Evolutionary conservation across 1,284 basidiomycete genomes (phyloP).

Genomic region (Melampsora americana): DNA sequence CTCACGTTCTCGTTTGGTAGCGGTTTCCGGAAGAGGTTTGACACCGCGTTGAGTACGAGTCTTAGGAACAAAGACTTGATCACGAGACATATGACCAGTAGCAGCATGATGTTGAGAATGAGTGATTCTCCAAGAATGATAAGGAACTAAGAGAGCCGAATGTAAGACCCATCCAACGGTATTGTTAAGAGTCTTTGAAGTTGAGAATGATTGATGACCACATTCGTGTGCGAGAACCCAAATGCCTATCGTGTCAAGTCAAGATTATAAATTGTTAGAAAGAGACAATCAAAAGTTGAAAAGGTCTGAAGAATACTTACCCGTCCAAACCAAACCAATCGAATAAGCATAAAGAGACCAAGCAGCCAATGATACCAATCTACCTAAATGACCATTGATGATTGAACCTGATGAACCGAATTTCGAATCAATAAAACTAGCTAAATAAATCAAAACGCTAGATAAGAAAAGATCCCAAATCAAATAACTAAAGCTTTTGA

Average conservation of each 20-base stretch:
- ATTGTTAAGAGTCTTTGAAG: slow-evolving; percentile 89
- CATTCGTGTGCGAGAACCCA: slow-evolving; percentile 50
- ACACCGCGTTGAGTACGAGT: slow-evolving; percentile 73
- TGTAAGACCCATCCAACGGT: slow-evolving; percentile 89
- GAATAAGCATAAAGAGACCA: slow-evolving; percentile 81
- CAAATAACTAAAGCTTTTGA: slow-evolving; percentile 78
- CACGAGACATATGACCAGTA: slow-evolving; percentile 88
- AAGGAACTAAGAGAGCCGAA: slow-evolving; percentile 88
- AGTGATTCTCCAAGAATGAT: slow-evolving; percentile 95
- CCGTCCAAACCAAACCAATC: slow-evolving; percentile 84
- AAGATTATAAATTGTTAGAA: slow-evolving; percentile 49
- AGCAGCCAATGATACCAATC: slow-evolving; percentile 65
- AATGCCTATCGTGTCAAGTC: background rate
- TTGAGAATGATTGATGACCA: slow-evolving; percentile 95
- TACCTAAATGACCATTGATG: slow-evolving; percentile 33
- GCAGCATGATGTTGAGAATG: slow-evolving; percentile 91
- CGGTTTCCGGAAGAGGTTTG: slow-evolving; percentile 58
- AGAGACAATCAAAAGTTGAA: slow-evolving; percentile 68
- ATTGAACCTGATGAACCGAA: background rate
- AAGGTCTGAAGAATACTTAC: too few species aligned
- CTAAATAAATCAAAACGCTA: slow-evolving; percentile 66
- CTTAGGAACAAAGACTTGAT: slow-evolving; percentile 91
- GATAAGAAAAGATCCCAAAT: slow-evolving; percentile 74
- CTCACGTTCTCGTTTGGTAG: slow-evolving; percentile 20
- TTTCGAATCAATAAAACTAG: slow-evolving; percentile 64